phyloP scores from a whole-genome alignment of 805 yeast genomes.

The Suhomyces sp. region DNA sequence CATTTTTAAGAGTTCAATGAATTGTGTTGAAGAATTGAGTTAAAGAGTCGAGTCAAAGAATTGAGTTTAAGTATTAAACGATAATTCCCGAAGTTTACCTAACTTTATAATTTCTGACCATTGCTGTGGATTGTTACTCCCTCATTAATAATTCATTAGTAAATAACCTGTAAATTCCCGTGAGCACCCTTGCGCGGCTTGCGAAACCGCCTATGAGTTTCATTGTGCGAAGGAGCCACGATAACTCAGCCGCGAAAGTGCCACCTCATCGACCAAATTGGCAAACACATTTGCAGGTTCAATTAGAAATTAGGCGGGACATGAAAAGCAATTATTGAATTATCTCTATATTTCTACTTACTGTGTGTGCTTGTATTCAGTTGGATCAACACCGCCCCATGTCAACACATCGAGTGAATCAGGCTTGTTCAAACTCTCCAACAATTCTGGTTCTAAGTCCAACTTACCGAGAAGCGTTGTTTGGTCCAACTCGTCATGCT shows the following conservation, averaged over 20 bases:
- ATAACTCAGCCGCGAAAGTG: background rate
- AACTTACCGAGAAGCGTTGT: conserved; percentile 33
- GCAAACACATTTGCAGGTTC: background rate
- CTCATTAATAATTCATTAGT: background rate
- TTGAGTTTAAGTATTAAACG: background rate
- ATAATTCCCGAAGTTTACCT: background rate
- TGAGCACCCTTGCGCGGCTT: background rate
- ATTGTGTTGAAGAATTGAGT: background rate
- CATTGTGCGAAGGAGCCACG: background rate
- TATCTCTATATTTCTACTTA: background rate
- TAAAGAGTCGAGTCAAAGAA: too few relatives aligned
- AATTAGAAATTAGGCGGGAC: background rate
- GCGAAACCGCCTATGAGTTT: background rate
- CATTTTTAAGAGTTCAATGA: background rate
- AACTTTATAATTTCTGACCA: background rate
- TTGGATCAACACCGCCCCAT: conserved; percentile 36
- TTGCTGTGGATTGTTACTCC: background rate
- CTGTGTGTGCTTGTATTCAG: conserved; percentile 16
- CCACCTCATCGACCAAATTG: background rate
- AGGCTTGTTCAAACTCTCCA: conserved; percentile 33
- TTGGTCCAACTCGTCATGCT: conserved; percentile 25
- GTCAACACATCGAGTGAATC: conserved; percentile 33
- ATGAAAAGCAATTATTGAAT: background rate
- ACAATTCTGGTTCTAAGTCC: conserved; percentile 37
- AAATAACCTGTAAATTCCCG: background rate